These are phyloP conservation scores for Hypoxylon rickii DNA, from an alignment of 495 filamentous ascomycete genomes.

Conservation along the genomic window DNA sequence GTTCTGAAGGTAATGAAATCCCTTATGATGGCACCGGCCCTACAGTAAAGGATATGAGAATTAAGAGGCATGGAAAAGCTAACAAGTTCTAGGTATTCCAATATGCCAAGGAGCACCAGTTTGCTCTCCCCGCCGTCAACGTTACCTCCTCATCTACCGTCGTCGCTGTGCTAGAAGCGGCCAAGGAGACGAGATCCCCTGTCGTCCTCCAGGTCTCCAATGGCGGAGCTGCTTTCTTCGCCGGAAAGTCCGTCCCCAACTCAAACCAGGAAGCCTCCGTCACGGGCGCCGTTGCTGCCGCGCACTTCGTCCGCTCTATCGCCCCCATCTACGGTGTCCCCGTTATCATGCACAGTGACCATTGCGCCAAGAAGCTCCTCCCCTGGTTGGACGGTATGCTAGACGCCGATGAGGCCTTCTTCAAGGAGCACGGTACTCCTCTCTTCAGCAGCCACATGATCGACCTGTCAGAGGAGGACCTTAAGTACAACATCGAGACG, in stretches of 20 bases:
- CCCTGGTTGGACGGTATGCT: slow-evolving; percentile 98
- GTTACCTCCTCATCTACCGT: slow-evolving; percentile 92
- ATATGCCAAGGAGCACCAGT: slow-evolving; percentile 80
- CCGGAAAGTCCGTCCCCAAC: slow-evolving; percentile 91
- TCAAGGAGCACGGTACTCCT: slow-evolving; percentile 88
- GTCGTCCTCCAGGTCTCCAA: slow-evolving; percentile 91
- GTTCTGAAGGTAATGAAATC: slow-evolving; percentile 62
- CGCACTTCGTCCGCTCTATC: slow-evolving; percentile 90
- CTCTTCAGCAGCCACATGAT: slow-evolving; percentile 98
- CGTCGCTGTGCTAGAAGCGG: slow-evolving; percentile 88
- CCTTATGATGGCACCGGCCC: too few relatives aligned
- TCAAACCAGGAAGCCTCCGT: slow-evolving; percentile 85
- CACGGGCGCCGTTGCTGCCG: slow-evolving; percentile 81
- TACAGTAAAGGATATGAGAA: slow-evolving; percentile 14
- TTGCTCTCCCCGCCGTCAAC: slow-evolving; percentile 92
- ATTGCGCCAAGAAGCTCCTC: slow-evolving; percentile 89
- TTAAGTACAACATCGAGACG: slow-evolving; percentile 87
- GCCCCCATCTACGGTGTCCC: slow-evolving; percentile 88
- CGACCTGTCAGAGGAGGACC: slow-evolving; percentile 79
- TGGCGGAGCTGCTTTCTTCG: slow-evolving; percentile 93
- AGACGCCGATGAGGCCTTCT: slow-evolving; percentile 87
- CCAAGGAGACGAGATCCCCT: slow-evolving; percentile 82
- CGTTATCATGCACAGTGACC: slow-evolving; percentile 89
- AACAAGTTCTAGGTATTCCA: slow-evolving; percentile 58
- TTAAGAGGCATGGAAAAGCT: neutral